phyloP scores from a whole-genome alignment of 2,329 filamentous ascomycete species.

The Emergomyces pasteurianus region DNA sequence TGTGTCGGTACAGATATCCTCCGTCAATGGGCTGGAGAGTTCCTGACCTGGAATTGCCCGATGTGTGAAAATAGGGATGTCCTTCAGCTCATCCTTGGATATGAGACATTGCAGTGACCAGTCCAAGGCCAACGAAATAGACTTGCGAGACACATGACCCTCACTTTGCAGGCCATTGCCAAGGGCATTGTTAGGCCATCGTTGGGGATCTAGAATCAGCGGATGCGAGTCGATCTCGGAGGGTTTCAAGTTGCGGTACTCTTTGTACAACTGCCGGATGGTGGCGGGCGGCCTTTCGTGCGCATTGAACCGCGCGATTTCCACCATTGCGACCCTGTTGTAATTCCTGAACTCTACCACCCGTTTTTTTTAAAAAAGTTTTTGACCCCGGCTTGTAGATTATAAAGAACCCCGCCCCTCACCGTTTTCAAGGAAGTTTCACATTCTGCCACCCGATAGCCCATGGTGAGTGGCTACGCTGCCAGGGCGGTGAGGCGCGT shows the following conservation, averaged over 20 bases:
- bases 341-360: not conserved
- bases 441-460: not conserved
- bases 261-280: slow-evolving; percentile 63
- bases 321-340: slow-evolving; percentile 17
- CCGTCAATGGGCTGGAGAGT: not conserved
- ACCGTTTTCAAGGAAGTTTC: not conserved
- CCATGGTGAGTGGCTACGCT: not conserved
- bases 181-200: slow-evolving; percentile 22
- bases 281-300: slow-evolving; percentile 63
- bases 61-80: slow-evolving; percentile 27
- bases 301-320: slow-evolving; percentile 48
- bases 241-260: slow-evolving; percentile 51
- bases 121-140: slow-evolving; percentile 22
- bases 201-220: slow-evolving; percentile 45
- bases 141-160: slow-evolving; percentile 19
- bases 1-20: not conserved
- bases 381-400: too few relatives aligned
- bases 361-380: not conserved
- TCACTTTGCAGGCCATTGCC: slow-evolving; percentile 18
- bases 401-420: too few relatives aligned
- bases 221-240: slow-evolving; percentile 41
- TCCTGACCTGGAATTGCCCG: slow-evolving; percentile 26
- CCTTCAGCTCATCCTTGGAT: slow-evolving; percentile 10
- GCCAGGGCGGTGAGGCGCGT: not conserved
- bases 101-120: slow-evolving; percentile 16